Conservation (phyloP, 805 yeast genomes). For the Clavispora santaluciae region DNA sequence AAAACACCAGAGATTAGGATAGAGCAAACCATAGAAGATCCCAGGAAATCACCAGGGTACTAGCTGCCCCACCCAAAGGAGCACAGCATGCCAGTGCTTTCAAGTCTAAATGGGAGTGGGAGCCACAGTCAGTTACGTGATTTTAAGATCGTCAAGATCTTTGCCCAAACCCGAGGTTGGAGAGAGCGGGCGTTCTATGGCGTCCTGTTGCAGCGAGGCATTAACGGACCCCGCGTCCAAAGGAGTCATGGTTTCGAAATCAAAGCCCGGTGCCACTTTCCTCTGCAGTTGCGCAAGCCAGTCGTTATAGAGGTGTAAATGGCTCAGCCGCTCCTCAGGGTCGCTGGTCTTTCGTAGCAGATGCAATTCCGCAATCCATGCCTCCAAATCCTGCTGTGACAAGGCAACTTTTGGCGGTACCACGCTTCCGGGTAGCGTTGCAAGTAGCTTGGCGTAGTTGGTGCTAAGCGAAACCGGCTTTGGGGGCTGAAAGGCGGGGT, state of each 20-base stretch:
- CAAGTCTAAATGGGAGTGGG: no score
- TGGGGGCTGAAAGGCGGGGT: conserved; percentile 51
- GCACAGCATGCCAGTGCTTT: no score
- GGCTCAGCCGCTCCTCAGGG: conserved; percentile 8
- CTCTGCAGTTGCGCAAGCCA: conserved; percentile 31
- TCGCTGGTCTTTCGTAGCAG: conserved; percentile 7
- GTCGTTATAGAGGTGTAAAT: conserved; percentile 16
- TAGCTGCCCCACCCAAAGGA: no score
- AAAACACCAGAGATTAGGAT: no score
- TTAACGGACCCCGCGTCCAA: background rate
- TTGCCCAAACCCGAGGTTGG: background rate
- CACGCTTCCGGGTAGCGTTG: conserved; percentile 28
- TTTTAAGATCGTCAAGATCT: background rate
- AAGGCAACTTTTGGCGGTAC: conserved; percentile 35
- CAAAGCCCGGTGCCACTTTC: conserved; percentile 40
- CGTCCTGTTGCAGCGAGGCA: background rate
- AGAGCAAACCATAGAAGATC: no score
- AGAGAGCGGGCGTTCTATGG: background rate
- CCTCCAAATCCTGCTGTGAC: conserved; percentile 19
- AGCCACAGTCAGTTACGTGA: background rate
- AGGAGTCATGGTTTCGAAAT: conserved; percentile 27
- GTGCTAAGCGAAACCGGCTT: conserved; percentile 50
- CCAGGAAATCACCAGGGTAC: no score
- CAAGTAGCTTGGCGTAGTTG: conserved; percentile 38
- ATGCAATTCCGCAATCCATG: conserved; percentile 25